Conservation (phyloP, 2,329 filamentous ascomycete species). For the Pseudocercospora musae region DNA sequence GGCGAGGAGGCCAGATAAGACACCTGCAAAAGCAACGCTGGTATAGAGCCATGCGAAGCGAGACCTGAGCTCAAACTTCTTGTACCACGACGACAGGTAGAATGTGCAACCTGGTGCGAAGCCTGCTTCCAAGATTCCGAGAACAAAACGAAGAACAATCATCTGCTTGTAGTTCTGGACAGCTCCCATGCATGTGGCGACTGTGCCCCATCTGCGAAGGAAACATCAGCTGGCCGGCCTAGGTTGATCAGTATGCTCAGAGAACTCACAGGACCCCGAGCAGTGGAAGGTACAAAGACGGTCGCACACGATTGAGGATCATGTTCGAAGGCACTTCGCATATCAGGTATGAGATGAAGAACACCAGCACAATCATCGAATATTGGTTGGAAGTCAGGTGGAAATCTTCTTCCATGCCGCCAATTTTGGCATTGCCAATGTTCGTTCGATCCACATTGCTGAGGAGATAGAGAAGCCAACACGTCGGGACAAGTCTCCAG, state of each 20-base stretch:
- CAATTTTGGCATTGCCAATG: constrained; percentile 42
- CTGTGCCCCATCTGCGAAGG: neutral
- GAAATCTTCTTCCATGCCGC: constrained; percentile 47
- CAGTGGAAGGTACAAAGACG: constrained; percentile 51
- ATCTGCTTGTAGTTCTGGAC: constrained; percentile 30
- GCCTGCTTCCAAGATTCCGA: constrained; percentile 37
- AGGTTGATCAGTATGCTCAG: neutral
- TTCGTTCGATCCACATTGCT: constrained; percentile 31
- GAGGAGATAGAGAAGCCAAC: constrained; percentile 26
- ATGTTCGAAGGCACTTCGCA: constrained; percentile 63
- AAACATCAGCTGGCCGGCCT: neutral
- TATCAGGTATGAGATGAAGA: constrained; percentile 50
- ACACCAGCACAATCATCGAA: constrained; percentile 7
- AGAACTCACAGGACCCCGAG: constrained; percentile 2
- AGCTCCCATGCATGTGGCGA: constrained; percentile 5
- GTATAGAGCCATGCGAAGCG: constrained; percentile 8
- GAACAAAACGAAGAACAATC: constrained; percentile 36
- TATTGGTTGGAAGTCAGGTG: constrained; percentile 42
- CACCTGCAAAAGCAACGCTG: neutral
- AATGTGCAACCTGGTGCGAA: constrained; percentile 23
- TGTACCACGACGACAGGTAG: constrained; percentile 14
- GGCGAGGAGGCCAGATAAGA: constrained; percentile 2
- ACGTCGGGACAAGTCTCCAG: constrained; percentile 1
- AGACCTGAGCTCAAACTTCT: constrained; percentile 8
- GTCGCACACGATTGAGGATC: constrained; percentile 51